Evolutionary conservation across 2,329 filamentous ascomycete genomes (phyloP), one percentile per base, ranked within the genome.

Genomic region (Esteya vermicola): DNA sequence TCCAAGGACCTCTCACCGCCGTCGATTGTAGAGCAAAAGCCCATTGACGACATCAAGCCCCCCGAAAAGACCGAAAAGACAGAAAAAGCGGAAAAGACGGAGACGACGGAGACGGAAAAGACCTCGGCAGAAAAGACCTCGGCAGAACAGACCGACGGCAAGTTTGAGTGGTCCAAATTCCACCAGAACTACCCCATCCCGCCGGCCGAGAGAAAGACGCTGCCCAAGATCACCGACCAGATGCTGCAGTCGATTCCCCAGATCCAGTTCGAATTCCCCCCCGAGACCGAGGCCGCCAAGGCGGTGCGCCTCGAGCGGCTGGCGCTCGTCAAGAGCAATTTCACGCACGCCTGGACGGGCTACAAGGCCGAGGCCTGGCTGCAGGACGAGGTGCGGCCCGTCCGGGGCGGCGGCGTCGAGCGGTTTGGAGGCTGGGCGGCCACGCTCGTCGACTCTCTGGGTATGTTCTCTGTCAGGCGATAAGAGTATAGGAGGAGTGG

Each of bases 381-480:
- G 45, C 60, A 62, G 36, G 67, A 70, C 44, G 66, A 68, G 43
- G 50, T 70, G 10, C 56, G 54, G 43, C 67, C 67, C 3, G 18
- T 44, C 9, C 33, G 18, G 28, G 43, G 43, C 26, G 23, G 20
- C 33, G 10, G 52, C 68, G 7, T 59, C 60, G 25, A 62, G 55
- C 35, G 35, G n/a, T 69, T 70, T 48, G 61, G 60, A 6, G 62
- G 62, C 25, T 71, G 70, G 58, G 64, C 60, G 13, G 70, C 68
- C 9, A 71, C 67, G 3, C 51, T 73, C 30, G 64, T 73, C 6
- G 70, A 73, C 49, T 54, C 64, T 0, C 55, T 73, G 60, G 12
- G 55, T 72, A 3, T 60, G 60, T 54, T 21, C n/a, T n/a, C n/a
- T n/a, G n/a, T n/a, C n/a, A n/a, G n/a, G n/a, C n/a, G n/a, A n/a